Evolutionary conservation across 345 rosid genomes (phyloP).

Genomic region (Theobroma cacao): DNA sequence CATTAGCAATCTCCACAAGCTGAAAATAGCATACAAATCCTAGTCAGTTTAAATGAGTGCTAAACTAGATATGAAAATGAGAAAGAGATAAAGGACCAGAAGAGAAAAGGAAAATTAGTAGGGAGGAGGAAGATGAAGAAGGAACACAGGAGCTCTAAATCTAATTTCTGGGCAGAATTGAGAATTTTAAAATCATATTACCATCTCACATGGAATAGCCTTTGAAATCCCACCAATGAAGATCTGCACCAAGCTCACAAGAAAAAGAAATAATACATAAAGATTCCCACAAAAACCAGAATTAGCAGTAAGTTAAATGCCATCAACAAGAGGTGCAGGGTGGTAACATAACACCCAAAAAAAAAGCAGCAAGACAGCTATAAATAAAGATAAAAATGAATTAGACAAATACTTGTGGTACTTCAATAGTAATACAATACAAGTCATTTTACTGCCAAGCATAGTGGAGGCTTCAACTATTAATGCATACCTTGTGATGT

Average conservation of each 20-base stretch:
- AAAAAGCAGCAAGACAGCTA: neutral
- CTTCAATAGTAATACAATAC: neutral
- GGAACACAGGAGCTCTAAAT: conserved; percentile 2
- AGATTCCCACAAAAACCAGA: neutral
- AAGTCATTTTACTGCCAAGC: neutral
- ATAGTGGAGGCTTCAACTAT: neutral
- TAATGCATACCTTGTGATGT: conserved; percentile 59
- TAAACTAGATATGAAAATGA: neutral
- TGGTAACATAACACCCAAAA: neutral
- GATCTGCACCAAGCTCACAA: conserved; percentile 56
- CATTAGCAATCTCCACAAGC: conserved; percentile 81
- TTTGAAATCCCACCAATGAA: conserved; percentile 84
- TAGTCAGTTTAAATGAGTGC: neutral
- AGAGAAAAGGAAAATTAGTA: neutral
- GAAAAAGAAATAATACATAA: conserved; percentile 6
- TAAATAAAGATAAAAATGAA: neutral
- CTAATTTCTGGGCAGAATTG: neutral
- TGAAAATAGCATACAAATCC: conserved; percentile 35
- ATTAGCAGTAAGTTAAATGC: neutral
- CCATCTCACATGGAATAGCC: conserved; percentile 77
- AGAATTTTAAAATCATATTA: conserved; percentile 28
- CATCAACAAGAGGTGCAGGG: neutral
- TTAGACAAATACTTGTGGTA: neutral
- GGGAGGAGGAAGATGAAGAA: neutral
- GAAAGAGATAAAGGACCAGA: neutral